Conservation (phyloP, 345 rosid species). For the Pseudoturritis turrita region DNA sequence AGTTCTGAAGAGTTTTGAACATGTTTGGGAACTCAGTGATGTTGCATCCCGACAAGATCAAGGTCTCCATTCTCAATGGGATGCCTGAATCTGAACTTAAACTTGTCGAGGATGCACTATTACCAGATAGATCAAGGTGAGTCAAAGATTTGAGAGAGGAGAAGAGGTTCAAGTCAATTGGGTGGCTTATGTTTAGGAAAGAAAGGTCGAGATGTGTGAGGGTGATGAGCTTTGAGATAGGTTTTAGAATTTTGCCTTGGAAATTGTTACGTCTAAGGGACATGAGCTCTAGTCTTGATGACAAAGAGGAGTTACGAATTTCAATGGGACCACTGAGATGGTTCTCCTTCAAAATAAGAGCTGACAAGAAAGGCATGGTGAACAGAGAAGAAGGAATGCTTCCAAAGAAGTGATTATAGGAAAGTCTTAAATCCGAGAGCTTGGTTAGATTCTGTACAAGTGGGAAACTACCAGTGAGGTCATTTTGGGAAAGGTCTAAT, state of each 20-base stretch:
- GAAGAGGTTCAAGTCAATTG: background rate
- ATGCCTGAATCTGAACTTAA: background rate
- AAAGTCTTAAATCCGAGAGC: background rate
- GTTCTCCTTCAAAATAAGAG: background rate
- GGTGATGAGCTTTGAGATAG: background rate
- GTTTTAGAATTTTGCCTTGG: background rate
- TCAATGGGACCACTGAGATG: background rate
- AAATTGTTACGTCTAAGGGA: background rate
- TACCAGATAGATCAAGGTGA: background rate
- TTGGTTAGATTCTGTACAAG: background rate
- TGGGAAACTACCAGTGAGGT: background rate
- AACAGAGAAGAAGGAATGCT: background rate
- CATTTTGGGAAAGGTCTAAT: background rate
- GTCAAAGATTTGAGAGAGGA: background rate
- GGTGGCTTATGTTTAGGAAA: background rate
- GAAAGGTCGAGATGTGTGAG: background rate
- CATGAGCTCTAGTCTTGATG: background rate
- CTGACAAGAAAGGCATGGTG: background rate
- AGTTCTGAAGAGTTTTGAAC: background rate
- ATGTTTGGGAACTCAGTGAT: background rate
- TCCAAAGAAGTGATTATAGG: background rate
- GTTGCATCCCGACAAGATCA: background rate
- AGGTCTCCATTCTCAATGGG: background rate
- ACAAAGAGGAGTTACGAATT: background rate
- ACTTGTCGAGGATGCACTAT: background rate